phyloP scores from a whole-genome alignment of 2,329 filamentous ascomycete genomes.

The Macrophomina pseudophaseolina region DNA sequence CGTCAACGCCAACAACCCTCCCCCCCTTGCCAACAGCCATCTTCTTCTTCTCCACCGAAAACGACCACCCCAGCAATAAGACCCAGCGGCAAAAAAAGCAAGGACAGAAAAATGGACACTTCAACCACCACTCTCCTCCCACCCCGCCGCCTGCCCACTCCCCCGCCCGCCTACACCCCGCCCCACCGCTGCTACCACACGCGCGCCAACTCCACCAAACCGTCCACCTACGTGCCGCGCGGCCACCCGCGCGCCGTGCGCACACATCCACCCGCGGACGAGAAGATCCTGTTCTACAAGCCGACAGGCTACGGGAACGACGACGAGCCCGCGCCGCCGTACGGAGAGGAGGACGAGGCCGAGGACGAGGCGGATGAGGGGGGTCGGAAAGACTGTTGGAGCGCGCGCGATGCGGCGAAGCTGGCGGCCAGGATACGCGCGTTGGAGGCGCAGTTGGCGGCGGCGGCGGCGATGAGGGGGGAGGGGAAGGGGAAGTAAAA shows the following conservation, averaged over 20 bases:
- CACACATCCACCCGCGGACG: not conserved
- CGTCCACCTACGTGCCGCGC: constrained; percentile 10
- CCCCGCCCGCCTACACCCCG: constrained; percentile 10
- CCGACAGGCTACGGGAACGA: not conserved
- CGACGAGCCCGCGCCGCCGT: not conserved
- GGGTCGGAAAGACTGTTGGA: not conserved
- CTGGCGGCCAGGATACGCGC: constrained; percentile 1
- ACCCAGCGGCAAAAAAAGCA: not conserved
- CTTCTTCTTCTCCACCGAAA: not conserved
- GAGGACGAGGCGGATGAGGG: not conserved
- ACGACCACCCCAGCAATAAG: not conserved
- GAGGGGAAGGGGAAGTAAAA: not conserved
- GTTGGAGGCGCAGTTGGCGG: constrained; percentile 3
- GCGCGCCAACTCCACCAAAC: not conserved
- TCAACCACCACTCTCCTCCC: not conserved
- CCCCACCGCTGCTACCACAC: constrained; percentile 7
- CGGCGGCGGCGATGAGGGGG: not conserved
- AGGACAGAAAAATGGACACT: not conserved
- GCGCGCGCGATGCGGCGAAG: not conserved
- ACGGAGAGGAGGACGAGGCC: not conserved
- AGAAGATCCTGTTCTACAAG: constrained; percentile 1
- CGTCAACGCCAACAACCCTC: not conserved
- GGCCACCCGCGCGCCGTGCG: not conserved
- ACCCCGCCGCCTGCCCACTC: not conserved
- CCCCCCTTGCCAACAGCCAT: not conserved